phyloP scores from a whole-genome alignment of 345 rosid genomes.

The Clarkia xantiana region DNA sequence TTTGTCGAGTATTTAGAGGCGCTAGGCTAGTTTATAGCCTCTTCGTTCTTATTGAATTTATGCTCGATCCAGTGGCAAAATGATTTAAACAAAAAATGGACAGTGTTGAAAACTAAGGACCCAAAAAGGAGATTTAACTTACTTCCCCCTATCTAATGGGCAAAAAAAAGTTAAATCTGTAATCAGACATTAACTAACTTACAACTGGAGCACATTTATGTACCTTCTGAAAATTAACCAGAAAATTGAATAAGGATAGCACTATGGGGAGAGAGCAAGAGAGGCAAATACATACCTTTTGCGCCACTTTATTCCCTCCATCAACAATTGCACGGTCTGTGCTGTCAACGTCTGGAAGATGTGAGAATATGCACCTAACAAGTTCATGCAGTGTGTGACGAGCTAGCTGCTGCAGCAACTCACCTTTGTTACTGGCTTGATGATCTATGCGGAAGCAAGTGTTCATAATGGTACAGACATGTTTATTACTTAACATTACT shows the following conservation, averaged over 20 bases:
- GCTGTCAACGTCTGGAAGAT: conserved; percentile 69
- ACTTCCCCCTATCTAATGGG: too few relatives aligned
- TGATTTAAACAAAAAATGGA: too few relatives aligned
- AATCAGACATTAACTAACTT: too few relatives aligned
- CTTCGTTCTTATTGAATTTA: too few relatives aligned
- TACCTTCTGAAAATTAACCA: too few relatives aligned
- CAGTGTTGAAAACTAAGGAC: too few relatives aligned
- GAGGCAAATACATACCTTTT: conserved; percentile 40
- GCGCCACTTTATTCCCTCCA: conserved; percentile 41
- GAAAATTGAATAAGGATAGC: neutral
- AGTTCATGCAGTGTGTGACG: conserved; percentile 92
- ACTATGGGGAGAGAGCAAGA: neutral
- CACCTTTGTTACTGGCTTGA: conserved; percentile 77
- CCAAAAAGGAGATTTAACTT: too few relatives aligned
- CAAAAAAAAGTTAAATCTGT: too few relatives aligned
- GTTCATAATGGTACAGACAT: conserved; percentile 90
- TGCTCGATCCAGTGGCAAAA: too few relatives aligned
- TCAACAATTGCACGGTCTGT: conserved; percentile 62
- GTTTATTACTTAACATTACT: conserved; percentile 81
- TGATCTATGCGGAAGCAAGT: conserved; percentile 97
- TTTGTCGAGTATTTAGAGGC: too few relatives aligned
- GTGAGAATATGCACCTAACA: conserved; percentile 79
- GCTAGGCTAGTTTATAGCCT: too few relatives aligned
- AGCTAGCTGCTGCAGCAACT: conserved; percentile 71
- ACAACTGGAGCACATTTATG: too few relatives aligned